Evolutionary conservation across 805 yeast genomes (phyloP), one percentile per base, ranked within the genome.

Genomic region (Wickerhamiella sorbophila): DNA sequence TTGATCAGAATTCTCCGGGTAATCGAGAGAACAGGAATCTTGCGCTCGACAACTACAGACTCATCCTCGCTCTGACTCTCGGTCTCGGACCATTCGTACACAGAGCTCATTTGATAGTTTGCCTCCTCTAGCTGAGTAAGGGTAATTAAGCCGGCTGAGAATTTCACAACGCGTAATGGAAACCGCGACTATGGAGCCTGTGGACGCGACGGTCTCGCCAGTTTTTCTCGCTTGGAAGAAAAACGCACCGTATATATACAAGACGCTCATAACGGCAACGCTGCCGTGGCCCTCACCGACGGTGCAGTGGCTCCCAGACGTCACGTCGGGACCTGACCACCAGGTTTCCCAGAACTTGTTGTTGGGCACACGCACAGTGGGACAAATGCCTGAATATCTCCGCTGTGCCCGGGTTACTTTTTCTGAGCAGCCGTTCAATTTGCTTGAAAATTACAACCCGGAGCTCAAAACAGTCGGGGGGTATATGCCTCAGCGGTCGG

Each of bases 201-300:
- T 19, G 15, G 33, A 16, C 20, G 32, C 35, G 12, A 41, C 22
- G 18, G 33, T 22, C 31, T 29, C 33, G 15, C 6, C 31, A 49
- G 63, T 66, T 20, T 75, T 72, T 56, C 56, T 68, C 15, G 60
- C 64, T 18, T 77, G 80, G 79, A 75, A 75, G 61, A 77, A 77
- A 50, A 76, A 77, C 51, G 59, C 75, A 1, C 75, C 73, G 5
- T 62, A 66, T 27, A 56, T 76, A 20, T 77, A 77, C 56, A 75
- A 71, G 46, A 65, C 69, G 37, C 54, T 77, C 21, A 63, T 67
- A 31, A 71, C 79, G 1, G 59, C 70, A 15, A 61, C 76, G 8
- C 60, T 75, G n/a, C 62, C 72, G 17, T 77, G 82, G 82, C 83
- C 83, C 5, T 72, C 79, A 5, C 52, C 72, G 35, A 65, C 78